Evolutionary conservation across 108 stramenopile species (phyloP), one percentile per base, ranked within the genome.

Genomic region (Mayamaea pseudoterrestris): DNA sequence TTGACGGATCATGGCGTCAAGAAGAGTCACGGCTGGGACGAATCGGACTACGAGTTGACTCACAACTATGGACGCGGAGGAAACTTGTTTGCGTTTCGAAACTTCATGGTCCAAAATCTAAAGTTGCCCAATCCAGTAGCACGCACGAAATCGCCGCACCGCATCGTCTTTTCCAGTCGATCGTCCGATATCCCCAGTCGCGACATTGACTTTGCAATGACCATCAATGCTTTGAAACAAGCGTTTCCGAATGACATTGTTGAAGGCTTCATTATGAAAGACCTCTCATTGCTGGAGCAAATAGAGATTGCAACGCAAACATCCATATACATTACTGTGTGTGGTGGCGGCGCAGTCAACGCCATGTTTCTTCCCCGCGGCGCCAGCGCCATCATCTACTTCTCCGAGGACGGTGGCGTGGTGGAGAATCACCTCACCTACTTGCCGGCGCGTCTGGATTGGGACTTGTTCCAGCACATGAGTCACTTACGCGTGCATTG

Each of bases 11-110:
- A 76, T 46, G 74, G 74, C 23, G 40, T 58, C 3, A 51, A 30
- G 11, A 74, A 74, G 41, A 34, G 58, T 1, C 78, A 80, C 57
- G 78, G 78, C 30, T 72, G 73, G 71, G 57, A 66, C 6, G 41
- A 56, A 17, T 31, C 49, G 13, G 76, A 78, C 41, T 78, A 67
- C 43, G 27, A 60, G 46, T 30, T 47, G 16, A 68, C 69, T 3
- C 65, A 68, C 37, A 78, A 74, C 45, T 32, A 55, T 25, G 77
- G 77, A 47, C 55, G 72, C 30, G 77, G 77, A 41, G 64, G 57
- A 0, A 32, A 53, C 47, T 27, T 78, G 31, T 65, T 62, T 41
- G 61, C 66, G 18, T 78, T 78, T 58, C 69, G 72, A 24, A 60
- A 68, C 40, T 78, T 50, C 31, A 64, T 73, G 66, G 20, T 78